phyloP scores from a whole-genome alignment of 2,329 filamentous ascomycete species.

The Trichoderma sp. region DNA sequence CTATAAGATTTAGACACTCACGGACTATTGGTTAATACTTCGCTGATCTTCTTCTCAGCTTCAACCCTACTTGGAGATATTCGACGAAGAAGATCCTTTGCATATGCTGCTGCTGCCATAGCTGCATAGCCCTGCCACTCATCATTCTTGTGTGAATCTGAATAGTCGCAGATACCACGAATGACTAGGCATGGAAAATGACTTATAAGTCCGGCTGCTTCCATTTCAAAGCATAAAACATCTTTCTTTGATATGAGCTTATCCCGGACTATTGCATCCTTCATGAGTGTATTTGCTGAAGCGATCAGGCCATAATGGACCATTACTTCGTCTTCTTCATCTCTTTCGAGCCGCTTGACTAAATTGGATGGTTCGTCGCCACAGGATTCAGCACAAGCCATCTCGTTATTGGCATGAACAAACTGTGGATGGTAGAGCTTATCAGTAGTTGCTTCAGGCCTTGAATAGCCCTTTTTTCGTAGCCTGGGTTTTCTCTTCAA shows the following conservation, averaged over 20 bases:
- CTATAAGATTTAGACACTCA: conserved; percentile 33
- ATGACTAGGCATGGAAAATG: not conserved
- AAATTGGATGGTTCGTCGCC: not conserved
- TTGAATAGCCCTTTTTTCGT: not conserved
- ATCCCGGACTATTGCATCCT: not conserved
- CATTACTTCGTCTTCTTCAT: not conserved
- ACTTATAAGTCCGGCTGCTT: not conserved
- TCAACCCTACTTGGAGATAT: not conserved
- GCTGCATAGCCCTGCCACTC: not conserved
- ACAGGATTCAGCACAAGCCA: not conserved
- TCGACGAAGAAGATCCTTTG: not conserved
- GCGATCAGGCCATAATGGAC: not conserved
- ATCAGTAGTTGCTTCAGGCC: not conserved
- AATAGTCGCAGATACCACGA: conserved; percentile 2
- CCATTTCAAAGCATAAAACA: conserved; percentile 6
- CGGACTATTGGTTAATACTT: not conserved
- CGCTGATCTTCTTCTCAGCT: not conserved
- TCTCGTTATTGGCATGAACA: not conserved
- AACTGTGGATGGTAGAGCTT: not conserved
- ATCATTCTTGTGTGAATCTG: not conserved
- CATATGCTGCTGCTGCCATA: not conserved
- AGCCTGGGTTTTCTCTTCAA: not conserved
- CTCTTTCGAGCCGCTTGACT: not conserved
- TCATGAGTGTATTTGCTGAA: not conserved
- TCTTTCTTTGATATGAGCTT: not conserved